Percentiles rank a stretch among this genome's conserved stretches.
Evolutionary conservation across 805 yeast genomes (phyloP).

Genomic region (Ogataea dorogensis): DNA sequence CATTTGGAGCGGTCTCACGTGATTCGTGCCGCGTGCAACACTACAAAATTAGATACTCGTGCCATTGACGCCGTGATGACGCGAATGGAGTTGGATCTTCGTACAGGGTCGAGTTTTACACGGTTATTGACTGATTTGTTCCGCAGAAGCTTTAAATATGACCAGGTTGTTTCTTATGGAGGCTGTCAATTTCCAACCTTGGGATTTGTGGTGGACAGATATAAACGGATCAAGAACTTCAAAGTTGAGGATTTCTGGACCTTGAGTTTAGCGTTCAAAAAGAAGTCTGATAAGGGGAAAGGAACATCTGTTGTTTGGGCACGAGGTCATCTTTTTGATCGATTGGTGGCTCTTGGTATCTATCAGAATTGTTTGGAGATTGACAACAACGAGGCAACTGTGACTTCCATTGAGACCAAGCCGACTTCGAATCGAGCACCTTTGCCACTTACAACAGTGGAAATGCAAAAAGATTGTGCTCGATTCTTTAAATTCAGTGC

Average conservation of each 20-base stretch:
- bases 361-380: constrained; percentile 63
- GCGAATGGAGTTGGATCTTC: constrained; percentile 80
- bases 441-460: constrained; percentile 90
- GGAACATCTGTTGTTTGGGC: constrained; percentile 64
- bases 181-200: constrained; percentile 95
- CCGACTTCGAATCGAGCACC: constrained; percentile 82
- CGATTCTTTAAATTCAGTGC: constrained; percentile 73
- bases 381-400: constrained; percentile 45
- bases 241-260: constrained; percentile 80
- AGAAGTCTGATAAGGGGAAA: constrained; percentile 29
- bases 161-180: constrained; percentile 68
- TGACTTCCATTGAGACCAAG: constrained; percentile 49
- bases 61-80: constrained; percentile 84
- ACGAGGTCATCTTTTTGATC: constrained; percentile 69
- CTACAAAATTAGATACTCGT: constrained; percentile 58
- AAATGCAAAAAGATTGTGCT: constrained; percentile 84
- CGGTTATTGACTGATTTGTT: constrained; percentile 65
- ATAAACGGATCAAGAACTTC: constrained; percentile 69
- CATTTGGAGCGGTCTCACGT: constrained; percentile 81
- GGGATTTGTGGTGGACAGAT: constrained; percentile 94
- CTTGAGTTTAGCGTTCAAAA: constrained; percentile 52
- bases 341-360: constrained; percentile 57
- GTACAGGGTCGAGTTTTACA: constrained; percentile 89
- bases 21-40: constrained; percentile 68
- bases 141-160: constrained; percentile 32